Evolutionary conservation across 495 filamentous ascomycete species (phyloP).

Genomic region (Lindgomyces ingoldianus): DNA sequence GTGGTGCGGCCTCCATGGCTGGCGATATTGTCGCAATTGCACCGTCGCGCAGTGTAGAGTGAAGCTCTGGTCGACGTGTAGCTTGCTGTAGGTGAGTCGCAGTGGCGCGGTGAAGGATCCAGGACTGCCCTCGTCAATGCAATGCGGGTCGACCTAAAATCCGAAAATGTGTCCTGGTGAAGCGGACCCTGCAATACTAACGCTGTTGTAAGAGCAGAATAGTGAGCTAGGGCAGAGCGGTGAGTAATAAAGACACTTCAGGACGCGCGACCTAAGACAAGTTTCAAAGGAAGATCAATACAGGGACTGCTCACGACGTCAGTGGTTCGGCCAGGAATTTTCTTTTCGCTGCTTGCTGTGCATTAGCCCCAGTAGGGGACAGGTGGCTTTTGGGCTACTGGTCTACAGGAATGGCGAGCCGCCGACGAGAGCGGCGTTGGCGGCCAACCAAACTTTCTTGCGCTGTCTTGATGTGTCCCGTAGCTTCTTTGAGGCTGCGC

Average conservation of each 20-base stretch:
- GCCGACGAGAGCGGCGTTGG: slow-evolving; percentile 10
- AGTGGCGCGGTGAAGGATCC: background rate
- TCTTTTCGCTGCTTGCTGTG: background rate
- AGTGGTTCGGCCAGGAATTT: background rate
- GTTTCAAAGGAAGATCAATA: background rate
- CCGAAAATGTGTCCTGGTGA: too few relatives aligned
- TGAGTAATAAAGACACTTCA: background rate
- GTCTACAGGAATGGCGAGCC: too few relatives aligned
- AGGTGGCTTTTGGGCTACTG: too few relatives aligned
- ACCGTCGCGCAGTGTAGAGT: background rate
- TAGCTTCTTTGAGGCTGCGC: too few relatives aligned
- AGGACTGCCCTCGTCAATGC: background rate
- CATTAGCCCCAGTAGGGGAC: background rate
- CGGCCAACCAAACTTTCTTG: slow-evolving; percentile 1
- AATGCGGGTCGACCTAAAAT: too few relatives aligned
- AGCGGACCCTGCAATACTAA: too few relatives aligned
- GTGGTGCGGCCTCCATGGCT: background rate
- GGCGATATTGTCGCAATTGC: background rate
- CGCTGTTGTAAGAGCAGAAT: too few relatives aligned
- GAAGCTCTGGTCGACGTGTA: background rate
- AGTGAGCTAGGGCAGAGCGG: too few relatives aligned
- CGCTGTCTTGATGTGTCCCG: too few relatives aligned
- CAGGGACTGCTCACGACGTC: background rate
- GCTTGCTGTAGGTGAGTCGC: background rate
- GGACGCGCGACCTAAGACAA: background rate